phyloP scores from a whole-genome alignment of 768 basidiomycete genomes.

The Rhizopogon roseolus region DNA sequence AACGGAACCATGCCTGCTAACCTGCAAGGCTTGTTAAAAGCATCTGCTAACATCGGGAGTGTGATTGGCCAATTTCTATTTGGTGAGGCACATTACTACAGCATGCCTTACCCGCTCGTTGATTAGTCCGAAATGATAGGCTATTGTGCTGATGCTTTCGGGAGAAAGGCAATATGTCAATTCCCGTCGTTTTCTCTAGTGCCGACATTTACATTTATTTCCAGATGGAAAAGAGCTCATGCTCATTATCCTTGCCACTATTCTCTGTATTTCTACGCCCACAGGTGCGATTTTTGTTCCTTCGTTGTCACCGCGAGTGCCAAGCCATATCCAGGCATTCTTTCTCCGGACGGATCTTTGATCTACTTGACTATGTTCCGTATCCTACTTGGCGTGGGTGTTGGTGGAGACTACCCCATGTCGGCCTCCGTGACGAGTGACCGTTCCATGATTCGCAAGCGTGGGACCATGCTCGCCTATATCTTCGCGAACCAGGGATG shows the following conservation, averaged over 20 bases:
- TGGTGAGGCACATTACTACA: slow-evolving; percentile 29
- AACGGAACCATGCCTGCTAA: slow-evolving; percentile 46
- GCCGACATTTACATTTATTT: slow-evolving; percentile 1
- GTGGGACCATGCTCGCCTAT: slow-evolving; percentile 72
- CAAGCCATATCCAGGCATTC: slow-evolving; percentile 28
- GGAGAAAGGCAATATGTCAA: slow-evolving; percentile 63
- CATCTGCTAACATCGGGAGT: slow-evolving; percentile 66
- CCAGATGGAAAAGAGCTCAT: slow-evolving; percentile 75
- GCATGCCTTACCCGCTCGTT: not conserved
- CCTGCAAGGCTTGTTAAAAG: slow-evolving; percentile 61
- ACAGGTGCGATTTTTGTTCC: slow-evolving; percentile 33
- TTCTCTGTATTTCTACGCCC: slow-evolving; percentile 61
- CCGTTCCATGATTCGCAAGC: slow-evolving; percentile 56
- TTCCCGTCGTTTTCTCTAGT: not conserved
- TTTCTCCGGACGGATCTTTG: slow-evolving; percentile 46
- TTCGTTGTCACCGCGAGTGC: not conserved
- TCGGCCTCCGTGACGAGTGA: slow-evolving; percentile 66
- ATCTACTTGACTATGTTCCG: slow-evolving; percentile 66
- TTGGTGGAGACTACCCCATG: slow-evolving; percentile 82
- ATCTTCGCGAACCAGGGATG: slow-evolving; percentile 78
- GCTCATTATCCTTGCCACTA: slow-evolving; percentile 76
- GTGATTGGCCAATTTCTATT: slow-evolving; percentile 67
- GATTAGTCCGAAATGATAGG: slow-evolving; percentile 28
- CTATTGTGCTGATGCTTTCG: slow-evolving; percentile 61
- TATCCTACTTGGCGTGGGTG: slow-evolving; percentile 71